Percentiles rank a stretch among this genome's conserved stretches.
Evolutionary conservation across 139 green algal genomes (phyloP).

Genomic region (Chlorella sp.): DNA sequence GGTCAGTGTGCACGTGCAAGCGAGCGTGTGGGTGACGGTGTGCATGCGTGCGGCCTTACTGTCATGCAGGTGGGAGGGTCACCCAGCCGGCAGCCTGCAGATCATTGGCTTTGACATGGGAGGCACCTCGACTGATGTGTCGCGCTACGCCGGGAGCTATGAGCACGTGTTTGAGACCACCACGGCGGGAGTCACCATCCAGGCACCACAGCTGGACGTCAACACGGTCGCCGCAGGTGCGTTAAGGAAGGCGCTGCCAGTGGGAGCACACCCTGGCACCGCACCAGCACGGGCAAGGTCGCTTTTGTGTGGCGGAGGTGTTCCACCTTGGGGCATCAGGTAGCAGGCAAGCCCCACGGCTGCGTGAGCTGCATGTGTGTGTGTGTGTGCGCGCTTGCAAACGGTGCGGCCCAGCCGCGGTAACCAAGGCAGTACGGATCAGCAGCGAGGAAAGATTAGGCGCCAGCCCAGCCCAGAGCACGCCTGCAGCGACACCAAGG

Average conservation of each 20-base stretch:
- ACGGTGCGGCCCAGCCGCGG: too few relatives aligned
- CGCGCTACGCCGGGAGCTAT: constrained; percentile 76
- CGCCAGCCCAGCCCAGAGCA: too few relatives aligned
- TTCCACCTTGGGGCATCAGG: too few relatives aligned
- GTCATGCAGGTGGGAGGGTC: constrained; percentile 45
- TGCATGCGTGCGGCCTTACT: neutral
- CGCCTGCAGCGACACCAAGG: too few relatives aligned
- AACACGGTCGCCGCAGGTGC: constrained; percentile 89
- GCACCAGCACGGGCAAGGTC: too few relatives aligned
- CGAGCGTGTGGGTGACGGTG: neutral
- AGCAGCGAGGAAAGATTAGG: too few relatives aligned
- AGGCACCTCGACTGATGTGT: constrained; percentile 84
- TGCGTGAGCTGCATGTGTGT: too few relatives aligned
- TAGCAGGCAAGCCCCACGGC: too few relatives aligned
- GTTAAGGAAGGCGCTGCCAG: neutral
- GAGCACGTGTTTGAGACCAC: constrained; percentile 93
- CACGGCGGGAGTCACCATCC: constrained; percentile 59
- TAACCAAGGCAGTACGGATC: too few relatives aligned
- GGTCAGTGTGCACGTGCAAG: neutral
- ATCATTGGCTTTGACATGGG: constrained; percentile 99
- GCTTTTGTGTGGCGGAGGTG: neutral
- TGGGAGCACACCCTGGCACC: too few relatives aligned
- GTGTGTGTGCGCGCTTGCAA: too few relatives aligned
- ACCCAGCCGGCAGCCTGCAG: constrained; percentile 18
- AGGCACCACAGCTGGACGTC: constrained; percentile 97